These are phyloP conservation scores for Discostella pseudostelligera DNA, from an alignment of 108 stramenopile genomes.

Conservation along the genomic window DNA sequence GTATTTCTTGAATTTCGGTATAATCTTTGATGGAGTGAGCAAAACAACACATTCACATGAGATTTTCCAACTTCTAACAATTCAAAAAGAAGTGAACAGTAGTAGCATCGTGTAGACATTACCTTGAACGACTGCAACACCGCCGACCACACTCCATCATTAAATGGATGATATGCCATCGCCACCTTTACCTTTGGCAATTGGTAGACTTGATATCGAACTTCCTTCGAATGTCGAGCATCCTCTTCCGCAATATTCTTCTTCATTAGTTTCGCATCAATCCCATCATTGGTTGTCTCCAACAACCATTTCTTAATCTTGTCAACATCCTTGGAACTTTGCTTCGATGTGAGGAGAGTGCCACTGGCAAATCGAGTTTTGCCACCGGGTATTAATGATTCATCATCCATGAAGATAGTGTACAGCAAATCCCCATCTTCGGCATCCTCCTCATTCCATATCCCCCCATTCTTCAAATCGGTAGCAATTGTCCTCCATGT, in stretches of 20 bases:
- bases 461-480: constrained; percentile 34
- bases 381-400: constrained; percentile 43
- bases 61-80: constrained; percentile 12
- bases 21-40: constrained; percentile 35
- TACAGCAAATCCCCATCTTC: constrained; percentile 51
- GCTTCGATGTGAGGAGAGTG: constrained; percentile 26
- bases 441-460: neutral
- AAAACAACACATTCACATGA: neutral
- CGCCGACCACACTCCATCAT: constrained; percentile 68
- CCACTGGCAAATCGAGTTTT: constrained; percentile 62
- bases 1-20: constrained; percentile 68
- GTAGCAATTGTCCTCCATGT: constrained; percentile 20
- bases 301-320: constrained; percentile 36
- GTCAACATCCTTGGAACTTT: neutral
- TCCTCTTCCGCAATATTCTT: neutral
- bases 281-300: constrained; percentile 34
- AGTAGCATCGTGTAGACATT: neutral
- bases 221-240: constrained; percentile 12
- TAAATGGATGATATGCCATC: constrained; percentile 62
- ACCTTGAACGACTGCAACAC: constrained; percentile 69
- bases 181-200: constrained; percentile 65
- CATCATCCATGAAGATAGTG: constrained; percentile 66
- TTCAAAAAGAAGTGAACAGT: too few relatives aligned
- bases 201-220: constrained; percentile 28
- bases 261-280: constrained; percentile 12